Conservation (phyloP, 345 rosid species). For the Erodium maritimum region DNA sequence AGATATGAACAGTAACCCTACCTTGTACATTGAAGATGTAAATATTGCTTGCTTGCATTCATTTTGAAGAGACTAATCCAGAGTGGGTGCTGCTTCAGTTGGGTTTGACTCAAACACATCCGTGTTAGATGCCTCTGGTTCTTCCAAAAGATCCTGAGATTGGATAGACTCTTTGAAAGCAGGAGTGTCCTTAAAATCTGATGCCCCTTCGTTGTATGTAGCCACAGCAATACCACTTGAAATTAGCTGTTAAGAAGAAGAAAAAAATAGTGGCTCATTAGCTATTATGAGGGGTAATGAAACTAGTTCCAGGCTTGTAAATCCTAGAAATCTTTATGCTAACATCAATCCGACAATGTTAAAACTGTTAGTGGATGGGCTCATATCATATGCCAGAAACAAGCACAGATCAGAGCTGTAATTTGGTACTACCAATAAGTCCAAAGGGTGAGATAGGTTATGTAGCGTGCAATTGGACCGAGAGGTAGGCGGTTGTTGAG, state of each 20-base stretch:
- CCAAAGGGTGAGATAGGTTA: no score
- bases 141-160: conserved; percentile 63
- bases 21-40: conserved; percentile 11
- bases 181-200: conserved; percentile 84
- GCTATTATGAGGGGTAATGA: background rate
- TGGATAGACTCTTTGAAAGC: conserved; percentile 67
- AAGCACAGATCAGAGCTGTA: no score
- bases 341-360: no score
- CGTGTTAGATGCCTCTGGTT: conserved; percentile 51
- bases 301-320: background rate
- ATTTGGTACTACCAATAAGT: no score
- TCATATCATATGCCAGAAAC: no score
- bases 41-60: background rate
- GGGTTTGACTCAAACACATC: conserved; percentile 94
- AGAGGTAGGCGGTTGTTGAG: no score
- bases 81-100: conserved; percentile 90
- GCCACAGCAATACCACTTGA: conserved; percentile 78
- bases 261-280: background rate
- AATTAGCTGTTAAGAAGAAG: conserved; percentile 33
- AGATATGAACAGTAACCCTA: conserved; percentile 5
- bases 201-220: conserved; percentile 84
- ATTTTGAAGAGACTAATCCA: conserved; percentile 36
- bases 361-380: no score
- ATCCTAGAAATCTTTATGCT: background rate
- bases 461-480: no score